Conservation (phyloP, 192 early-diverging fungal genomes). For the Backusella tuberculispora region DNA sequence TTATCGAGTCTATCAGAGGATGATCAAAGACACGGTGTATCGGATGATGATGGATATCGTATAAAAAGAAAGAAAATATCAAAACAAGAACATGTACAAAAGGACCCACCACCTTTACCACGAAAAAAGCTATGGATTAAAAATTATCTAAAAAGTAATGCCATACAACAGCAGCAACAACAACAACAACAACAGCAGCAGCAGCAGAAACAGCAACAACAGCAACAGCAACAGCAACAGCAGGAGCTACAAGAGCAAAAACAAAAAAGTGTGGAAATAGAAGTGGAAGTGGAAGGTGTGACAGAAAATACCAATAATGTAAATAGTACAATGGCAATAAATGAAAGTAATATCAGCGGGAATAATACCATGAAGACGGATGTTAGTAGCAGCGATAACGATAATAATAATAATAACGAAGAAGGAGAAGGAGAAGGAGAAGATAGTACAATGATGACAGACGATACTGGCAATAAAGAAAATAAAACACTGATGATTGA, state of each 20-base stretch:
- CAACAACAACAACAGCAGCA: neutral
- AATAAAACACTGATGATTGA: neutral
- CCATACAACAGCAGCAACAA: neutral
- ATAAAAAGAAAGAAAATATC: neutral
- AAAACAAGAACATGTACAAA: neutral
- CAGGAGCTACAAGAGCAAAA: no score
- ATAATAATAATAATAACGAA: no score
- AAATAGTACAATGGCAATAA: no score
- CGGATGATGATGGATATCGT: slow-evolving; percentile 1
- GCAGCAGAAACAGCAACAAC: neutral
- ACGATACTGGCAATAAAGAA: neutral
- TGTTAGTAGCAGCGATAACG: no score
- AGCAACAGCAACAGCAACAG: neutral
- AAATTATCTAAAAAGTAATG: neutral
- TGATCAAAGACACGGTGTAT: neutral
- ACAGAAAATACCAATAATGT: no score
- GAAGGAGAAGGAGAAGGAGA: no score
- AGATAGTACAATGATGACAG: no score
- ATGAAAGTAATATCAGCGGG: no score
- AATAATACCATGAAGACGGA: no score
- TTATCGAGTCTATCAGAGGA: slow-evolving; percentile 20
- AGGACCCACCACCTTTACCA: neutral
- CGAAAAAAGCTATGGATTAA: slow-evolving; percentile 4
- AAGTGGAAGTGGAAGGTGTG: no score
- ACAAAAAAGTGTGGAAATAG: no score